phyloP scores from a whole-genome alignment of 2,329 filamentous ascomycete species.

The Exophiala bonariae region DNA sequence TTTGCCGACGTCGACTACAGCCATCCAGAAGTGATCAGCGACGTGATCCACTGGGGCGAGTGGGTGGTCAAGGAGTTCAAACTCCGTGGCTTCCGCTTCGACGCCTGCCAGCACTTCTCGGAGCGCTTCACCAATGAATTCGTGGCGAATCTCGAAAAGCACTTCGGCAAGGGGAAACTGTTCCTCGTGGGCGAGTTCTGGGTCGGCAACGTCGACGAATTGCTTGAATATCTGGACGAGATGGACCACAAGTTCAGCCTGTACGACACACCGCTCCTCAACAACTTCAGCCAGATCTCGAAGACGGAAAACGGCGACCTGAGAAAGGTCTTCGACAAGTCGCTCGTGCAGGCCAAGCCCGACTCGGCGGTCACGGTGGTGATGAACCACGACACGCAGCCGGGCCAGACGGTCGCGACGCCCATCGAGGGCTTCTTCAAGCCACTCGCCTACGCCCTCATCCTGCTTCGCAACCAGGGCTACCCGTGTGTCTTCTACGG shows the following conservation, averaged over 20 bases:
- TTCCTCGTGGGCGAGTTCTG: slow-evolving; percentile 72
- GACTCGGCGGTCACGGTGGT: slow-evolving; percentile 65
- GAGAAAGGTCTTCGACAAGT: slow-evolving; percentile 61
- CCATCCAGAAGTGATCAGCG: slow-evolving; percentile 62
- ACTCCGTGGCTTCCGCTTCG: slow-evolving; percentile 67
- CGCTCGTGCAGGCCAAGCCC: slow-evolving; percentile 56
- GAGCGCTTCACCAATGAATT: slow-evolving; percentile 67
- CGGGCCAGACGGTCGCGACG: slow-evolving; percentile 40
- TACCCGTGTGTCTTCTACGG: slow-evolving; percentile 71
- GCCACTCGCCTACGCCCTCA: slow-evolving; percentile 69
- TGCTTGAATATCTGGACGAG: slow-evolving; percentile 54
- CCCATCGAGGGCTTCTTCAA: slow-evolving; percentile 68
- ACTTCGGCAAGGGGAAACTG: slow-evolving; percentile 50
- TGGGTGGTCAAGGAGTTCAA: slow-evolving; percentile 65
- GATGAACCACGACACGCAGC: slow-evolving; percentile 70
- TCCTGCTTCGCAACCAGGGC: slow-evolving; percentile 63
- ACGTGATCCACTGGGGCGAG: slow-evolving; percentile 66
- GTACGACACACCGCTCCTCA: slow-evolving; percentile 69
- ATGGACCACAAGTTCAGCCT: slow-evolving; percentile 61
- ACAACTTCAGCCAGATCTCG: slow-evolving; percentile 65
- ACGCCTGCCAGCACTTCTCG: slow-evolving; percentile 73
- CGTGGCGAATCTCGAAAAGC: slow-evolving; percentile 56
- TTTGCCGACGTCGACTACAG: slow-evolving; percentile 69
- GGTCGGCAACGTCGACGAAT: slow-evolving; percentile 53
- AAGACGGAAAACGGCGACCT: slow-evolving; percentile 60